A percentile compares a stretch with the other conserved stretches of the same genome.
These are phyloP conservation scores for Flaveria linearis DNA, from an alignment of 129 eudicot genomes.

Conservation along the genomic window DNA sequence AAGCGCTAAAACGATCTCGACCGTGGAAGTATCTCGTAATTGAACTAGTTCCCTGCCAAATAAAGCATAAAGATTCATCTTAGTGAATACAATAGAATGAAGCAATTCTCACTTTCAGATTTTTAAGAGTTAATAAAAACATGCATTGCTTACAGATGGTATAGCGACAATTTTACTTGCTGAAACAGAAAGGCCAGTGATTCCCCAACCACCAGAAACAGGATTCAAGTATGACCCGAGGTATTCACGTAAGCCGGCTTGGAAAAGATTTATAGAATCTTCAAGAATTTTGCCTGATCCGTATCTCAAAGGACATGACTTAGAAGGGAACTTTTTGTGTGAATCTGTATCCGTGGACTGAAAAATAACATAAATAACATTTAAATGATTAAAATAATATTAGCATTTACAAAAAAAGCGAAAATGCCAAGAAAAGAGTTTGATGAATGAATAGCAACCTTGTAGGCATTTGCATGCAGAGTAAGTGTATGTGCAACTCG, in stretches of 20 bases:
- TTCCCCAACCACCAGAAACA: constrained; percentile 67
- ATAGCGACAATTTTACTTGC: constrained; percentile 80
- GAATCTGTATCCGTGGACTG: constrained; percentile 74
- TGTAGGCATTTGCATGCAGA: constrained; percentile 72
- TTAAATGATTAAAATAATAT: too few relatives aligned
- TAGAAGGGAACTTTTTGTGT: constrained; percentile 80
- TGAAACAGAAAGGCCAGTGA: constrained; percentile 75
- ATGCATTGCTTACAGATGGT: constrained; percentile 66
- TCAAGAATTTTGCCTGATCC: constrained; percentile 74
- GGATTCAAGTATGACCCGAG: constrained; percentile 40
- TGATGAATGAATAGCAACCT: constrained; percentile 47
- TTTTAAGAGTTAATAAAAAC: neutral
- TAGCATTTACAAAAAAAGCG: neutral
- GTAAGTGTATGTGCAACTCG: constrained; percentile 89
- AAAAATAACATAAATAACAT: constrained; percentile 16
- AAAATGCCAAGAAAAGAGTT: neutral
- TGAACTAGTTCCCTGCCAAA: constrained; percentile 78
- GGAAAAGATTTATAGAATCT: constrained; percentile 77
- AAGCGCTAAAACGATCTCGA: constrained; percentile 39
- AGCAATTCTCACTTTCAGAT: neutral
- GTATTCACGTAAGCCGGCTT: constrained; percentile 84
- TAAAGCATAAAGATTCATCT: constrained; percentile 3
- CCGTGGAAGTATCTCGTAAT: constrained; percentile 69
- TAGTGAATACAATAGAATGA: constrained; percentile 2
- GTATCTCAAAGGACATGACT: constrained; percentile 86